A percentile compares a stretch with the other conserved stretches of the same genome.
Evolutionary conservation across 805 yeast genomes (phyloP).

Genomic region (Debaryomyces hansenii): DNA sequence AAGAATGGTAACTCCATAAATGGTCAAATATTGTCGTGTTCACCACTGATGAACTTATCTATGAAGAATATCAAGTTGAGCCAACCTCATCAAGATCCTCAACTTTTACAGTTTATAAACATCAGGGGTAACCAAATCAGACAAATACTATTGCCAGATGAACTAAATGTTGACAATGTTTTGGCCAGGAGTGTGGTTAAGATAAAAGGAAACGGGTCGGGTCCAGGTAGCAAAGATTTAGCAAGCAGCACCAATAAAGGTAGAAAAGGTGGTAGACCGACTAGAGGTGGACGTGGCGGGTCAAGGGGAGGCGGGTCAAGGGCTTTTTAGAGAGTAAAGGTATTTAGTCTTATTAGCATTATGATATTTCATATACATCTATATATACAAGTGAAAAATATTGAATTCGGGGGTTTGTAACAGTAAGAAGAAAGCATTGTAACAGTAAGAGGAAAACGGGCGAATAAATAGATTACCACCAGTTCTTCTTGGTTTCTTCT

Average conservation of each 20-base stretch:
- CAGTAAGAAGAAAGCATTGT: neutral
- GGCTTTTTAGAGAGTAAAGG: constrained; percentile 20
- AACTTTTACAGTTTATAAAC: constrained; percentile 72
- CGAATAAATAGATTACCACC: constrained; percentile 24
- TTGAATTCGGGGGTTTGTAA: neutral
- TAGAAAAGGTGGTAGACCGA: constrained; percentile 18
- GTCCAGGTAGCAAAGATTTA: constrained; percentile 30
- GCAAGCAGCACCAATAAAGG: constrained; percentile 7
- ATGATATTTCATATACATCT: neutral
- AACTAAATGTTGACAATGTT: constrained; percentile 68
- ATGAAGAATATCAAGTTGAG: constrained; percentile 80
- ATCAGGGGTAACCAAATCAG: constrained; percentile 89
- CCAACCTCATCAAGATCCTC: constrained; percentile 66
- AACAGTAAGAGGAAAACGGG: too few species aligned
- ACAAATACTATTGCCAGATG: constrained; percentile 81
- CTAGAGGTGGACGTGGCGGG: constrained; percentile 18
- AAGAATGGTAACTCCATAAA: constrained; percentile 86
- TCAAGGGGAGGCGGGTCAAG: constrained; percentile 28
- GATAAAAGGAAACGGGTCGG: constrained; percentile 44
- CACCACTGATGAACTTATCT: constrained; percentile 89
- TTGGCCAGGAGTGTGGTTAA: constrained; percentile 52
- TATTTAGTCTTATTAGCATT: neutral
- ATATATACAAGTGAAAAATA: neutral
- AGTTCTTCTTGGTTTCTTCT: constrained; percentile 33
- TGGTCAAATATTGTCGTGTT: constrained; percentile 81